Evolutionary conservation across 306 rosid species (phyloP).

Genomic region (Nissolia schottii): DNA sequence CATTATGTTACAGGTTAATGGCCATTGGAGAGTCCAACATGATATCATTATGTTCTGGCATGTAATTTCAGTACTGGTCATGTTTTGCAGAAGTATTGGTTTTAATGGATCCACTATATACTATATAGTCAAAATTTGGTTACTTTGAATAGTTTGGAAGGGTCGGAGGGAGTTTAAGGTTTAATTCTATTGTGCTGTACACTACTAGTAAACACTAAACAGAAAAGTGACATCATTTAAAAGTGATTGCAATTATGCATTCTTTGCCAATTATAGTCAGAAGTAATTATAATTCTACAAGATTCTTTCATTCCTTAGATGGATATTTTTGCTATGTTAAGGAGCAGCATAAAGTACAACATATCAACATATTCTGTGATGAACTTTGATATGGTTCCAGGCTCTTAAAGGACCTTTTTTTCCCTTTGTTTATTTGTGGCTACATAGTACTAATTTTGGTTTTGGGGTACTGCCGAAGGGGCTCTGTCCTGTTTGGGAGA

Average conservation of each 20-base stretch:
- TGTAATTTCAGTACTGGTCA: background rate
- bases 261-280: background rate
- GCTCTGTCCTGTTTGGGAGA: background rate
- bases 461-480: background rate
- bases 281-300: background rate
- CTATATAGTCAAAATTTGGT: background rate
- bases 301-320: background rate
- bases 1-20: background rate
- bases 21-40: background rate
- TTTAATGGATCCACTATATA: background rate
- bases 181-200: background rate
- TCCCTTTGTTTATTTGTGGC: background rate
- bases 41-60: conserved; percentile 1
- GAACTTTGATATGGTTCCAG: background rate
- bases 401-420: background rate
- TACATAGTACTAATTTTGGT: too few species aligned
- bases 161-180: background rate
- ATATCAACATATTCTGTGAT: background rate
- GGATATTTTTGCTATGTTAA: background rate
- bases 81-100: background rate
- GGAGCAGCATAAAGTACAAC: background rate
- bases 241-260: background rate
- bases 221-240: background rate
- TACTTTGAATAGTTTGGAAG: background rate
- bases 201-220: background rate